Conservation (phyloP, 2,329 filamentous ascomycete genomes). For the Colletotrichum somersetense region DNA sequence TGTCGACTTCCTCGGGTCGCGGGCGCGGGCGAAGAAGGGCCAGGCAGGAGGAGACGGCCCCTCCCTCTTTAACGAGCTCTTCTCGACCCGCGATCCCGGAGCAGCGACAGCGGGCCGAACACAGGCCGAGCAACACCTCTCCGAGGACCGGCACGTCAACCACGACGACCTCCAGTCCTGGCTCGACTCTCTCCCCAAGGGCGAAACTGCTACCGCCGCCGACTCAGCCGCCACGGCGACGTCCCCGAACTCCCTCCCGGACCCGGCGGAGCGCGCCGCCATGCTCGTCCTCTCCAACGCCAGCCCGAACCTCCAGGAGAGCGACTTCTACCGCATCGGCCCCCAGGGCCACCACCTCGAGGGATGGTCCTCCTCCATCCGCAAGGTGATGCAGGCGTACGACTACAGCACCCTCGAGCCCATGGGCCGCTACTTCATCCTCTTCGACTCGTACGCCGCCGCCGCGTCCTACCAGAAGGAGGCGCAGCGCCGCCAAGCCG, state of each 20-base stretch:
- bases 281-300: conserved; percentile 71
- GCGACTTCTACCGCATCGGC: conserved; percentile 78
- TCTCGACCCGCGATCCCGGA: conserved; percentile 9
- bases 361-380: conserved; percentile 74
- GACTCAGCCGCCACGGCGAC: background rate
- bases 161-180: conserved; percentile 39
- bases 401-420: conserved; percentile 73
- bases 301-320: conserved; percentile 70
- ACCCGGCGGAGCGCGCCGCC: conserved; percentile 31
- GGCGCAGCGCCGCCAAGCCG: conserved; percentile 55
- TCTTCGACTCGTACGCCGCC: conserved; percentile 72
- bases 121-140: background rate
- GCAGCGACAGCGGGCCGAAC: background rate
- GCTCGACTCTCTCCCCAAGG: conserved; percentile 33
- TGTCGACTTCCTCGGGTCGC: conserved; percentile 13
- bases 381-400: conserved; percentile 74
- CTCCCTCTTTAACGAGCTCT: conserved; percentile 36
- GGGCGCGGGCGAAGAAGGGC: background rate
- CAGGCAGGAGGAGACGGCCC: background rate
- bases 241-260: background rate
- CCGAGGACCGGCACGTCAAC: conserved; percentile 19
- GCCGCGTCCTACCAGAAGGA: conserved; percentile 73
- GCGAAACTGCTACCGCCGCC: conserved; percentile 1
- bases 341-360: conserved; percentile 74
- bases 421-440: conserved; percentile 74